These are phyloP conservation scores for Zygoascus ofunaensis DNA, from an alignment of 805 yeast species.

Conservation along the genomic window DNA sequence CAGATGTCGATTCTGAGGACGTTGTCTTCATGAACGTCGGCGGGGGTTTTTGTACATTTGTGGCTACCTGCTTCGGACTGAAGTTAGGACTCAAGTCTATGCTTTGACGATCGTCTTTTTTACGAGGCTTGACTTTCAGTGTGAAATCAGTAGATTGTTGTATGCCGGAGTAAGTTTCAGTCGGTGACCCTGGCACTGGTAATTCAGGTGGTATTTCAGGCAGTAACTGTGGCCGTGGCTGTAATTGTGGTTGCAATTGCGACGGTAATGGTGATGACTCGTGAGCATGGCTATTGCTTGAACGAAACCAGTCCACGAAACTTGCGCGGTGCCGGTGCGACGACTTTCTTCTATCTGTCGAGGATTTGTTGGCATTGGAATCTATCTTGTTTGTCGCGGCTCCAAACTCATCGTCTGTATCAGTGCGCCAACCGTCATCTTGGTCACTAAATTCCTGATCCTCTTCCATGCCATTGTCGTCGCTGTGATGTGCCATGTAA, in stretches of 20 bases:
- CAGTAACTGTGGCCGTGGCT: too few relatives aligned
- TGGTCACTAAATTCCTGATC: too few relatives aligned
- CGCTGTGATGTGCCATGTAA: not conserved
- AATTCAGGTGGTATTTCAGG: too few relatives aligned
- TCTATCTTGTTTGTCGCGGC: not conserved
- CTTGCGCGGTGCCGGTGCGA: not conserved
- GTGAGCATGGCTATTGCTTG: not conserved
- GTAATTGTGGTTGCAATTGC: not conserved
- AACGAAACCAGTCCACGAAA: not conserved
- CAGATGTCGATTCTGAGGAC: not conserved
- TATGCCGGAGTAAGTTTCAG: not conserved
- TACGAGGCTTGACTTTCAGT: not conserved
- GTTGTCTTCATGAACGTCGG: not conserved
- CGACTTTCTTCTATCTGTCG: not conserved
- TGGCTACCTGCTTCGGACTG: constrained; percentile 1
- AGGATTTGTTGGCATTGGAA: not conserved
- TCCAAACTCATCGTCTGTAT: not conserved
- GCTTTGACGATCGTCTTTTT: not conserved
- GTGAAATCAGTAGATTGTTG: not conserved
- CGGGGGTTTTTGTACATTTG: not conserved
- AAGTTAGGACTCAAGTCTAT: not conserved
- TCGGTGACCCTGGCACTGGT: too few relatives aligned
- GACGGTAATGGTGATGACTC: not conserved
- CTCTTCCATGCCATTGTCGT: not conserved
- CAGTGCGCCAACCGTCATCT: not conserved